phyloP scores from a whole-genome alignment of 1,284 basidiomycete species.

The Tilletia walkeri region DNA sequence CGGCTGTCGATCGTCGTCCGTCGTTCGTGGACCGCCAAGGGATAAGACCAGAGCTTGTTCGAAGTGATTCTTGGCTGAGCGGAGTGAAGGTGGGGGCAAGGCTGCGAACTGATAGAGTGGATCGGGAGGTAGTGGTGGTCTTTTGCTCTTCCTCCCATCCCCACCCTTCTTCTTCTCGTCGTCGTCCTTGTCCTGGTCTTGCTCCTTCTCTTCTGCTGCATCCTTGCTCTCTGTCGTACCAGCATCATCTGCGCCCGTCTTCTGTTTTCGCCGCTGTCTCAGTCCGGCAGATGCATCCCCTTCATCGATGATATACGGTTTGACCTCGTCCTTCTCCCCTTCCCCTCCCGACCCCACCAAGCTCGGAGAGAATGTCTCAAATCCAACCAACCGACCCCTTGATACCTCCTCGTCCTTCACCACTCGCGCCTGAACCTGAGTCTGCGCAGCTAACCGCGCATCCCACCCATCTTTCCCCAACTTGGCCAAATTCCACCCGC shows the following conservation, averaged over 20 bases:
- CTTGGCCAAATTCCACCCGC: neutral
- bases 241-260: neutral
- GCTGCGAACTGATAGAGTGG: slow-evolving; percentile 23
- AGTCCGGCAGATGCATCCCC: neutral
- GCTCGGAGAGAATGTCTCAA: neutral
- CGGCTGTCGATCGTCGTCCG: too few relatives aligned
- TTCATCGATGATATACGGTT: slow-evolving; percentile 1
- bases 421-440: neutral
- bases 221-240: slow-evolving; percentile 1
- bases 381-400: neutral
- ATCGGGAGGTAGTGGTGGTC: slow-evolving; percentile 17
- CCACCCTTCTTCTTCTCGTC: slow-evolving; percentile 14
- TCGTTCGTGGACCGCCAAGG: neutral
- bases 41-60: neutral
- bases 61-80: slow-evolving; percentile 14
- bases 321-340: slow-evolving; percentile 1
- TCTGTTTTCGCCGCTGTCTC: neutral
- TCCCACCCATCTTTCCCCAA: slow-evolving; percentile 17
- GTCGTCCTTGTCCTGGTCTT: slow-evolving; percentile 18
- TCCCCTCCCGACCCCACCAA: neutral
- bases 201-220: neutral
- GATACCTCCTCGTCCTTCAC: neutral
- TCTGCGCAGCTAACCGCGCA: slow-evolving; percentile 15
- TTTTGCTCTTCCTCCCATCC: neutral
- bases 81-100: slow-evolving; percentile 20